Conservation (phyloP, 768 basidiomycete genomes). For the Suillus hirtellus region DNA sequence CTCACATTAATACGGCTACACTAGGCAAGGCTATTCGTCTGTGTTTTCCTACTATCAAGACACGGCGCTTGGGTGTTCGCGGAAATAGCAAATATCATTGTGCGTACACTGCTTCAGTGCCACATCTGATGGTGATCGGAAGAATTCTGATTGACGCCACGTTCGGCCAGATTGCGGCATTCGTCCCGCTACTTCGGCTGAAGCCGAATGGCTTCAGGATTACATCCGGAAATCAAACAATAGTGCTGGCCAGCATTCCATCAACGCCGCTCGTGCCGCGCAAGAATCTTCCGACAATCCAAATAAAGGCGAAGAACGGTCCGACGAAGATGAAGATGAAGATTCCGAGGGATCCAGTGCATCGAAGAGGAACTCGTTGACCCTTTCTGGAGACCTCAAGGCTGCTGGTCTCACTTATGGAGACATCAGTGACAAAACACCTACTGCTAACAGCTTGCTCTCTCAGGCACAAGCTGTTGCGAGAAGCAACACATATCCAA, state of each 20-base stretch:
- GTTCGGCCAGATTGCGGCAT: constrained; percentile 77
- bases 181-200: constrained; percentile 85
- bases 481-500: constrained; percentile 59
- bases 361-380: constrained; percentile 75
- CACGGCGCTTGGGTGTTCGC: constrained; percentile 85
- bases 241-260: constrained; percentile 71
- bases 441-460: constrained; percentile 74
- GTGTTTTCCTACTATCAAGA: constrained; percentile 95
- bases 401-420: constrained; percentile 51
- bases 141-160: constrained; percentile 31
- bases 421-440: constrained; percentile 83
- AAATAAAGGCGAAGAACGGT: constrained; percentile 66
- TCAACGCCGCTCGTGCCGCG: constrained; percentile 71
- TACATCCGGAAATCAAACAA: constrained; percentile 92
- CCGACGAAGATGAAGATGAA: constrained; percentile 85
- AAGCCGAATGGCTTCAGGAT: constrained; percentile 90
- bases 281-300: constrained; percentile 66
- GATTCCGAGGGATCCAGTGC: constrained; percentile 77
- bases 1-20: constrained; percentile 94
- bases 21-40: constrained; percentile 92
- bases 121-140: constrained; percentile 34
- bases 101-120: constrained; percentile 44
- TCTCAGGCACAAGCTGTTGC: constrained; percentile 72
- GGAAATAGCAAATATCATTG: constrained; percentile 98
- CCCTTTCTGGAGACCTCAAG: constrained; percentile 64